Base-by-base conservation (phyloP, 108 stramenopile genomes). In the Cafeteria roenbergensis region DNA sequence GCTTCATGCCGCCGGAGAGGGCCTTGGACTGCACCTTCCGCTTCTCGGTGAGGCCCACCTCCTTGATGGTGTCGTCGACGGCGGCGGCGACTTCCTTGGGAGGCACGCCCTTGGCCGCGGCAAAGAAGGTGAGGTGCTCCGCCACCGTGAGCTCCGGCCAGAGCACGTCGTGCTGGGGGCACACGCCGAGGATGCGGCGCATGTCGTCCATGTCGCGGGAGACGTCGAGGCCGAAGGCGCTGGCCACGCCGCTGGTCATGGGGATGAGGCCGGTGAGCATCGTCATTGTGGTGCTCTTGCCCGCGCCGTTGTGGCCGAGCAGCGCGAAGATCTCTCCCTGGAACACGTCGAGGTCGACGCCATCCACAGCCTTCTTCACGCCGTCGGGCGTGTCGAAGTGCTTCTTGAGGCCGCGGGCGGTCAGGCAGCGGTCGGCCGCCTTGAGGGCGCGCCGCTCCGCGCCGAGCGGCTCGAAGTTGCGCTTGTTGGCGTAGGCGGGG, bases 221-320 rank as follows among this genome's bases (percentile, higher is more conserved):
- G 24, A 71, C 14, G 59, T 55, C 38, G 17, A 27, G 14, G 9
- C 71, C 74, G 54, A 55, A 57, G 32, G 66, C 51, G 29, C 35
- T 69, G 27, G 88, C 91, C 62, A 80, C 70, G 25, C 95, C 95
- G n/a, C 73, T 66, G 0, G 91, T 88, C 33, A 90, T 84, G 4
- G 84, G 80, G 32, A 94, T 38, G 56, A 92, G 87, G 30, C 96
- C 94, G 25, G 93, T 91, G 22, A 95, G 77, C 90, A 93, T 87
- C 53, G 73, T 76, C 51, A 94, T 93, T 24, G 83, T 83, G 24
- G 83, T 84, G 1, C 77, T 81, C 38, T 85, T 85, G 20, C 83
- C 84, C 30, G 80, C 78, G n/a, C 81, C 81, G 69, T 93, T 93
- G 78, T 92, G 91, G 27, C 96, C 96, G 29, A 98, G 71, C 30